These are phyloP conservation scores for Platanthera guangdongensis DNA, from an alignment of 106 monocot species.

Conservation along the genomic window DNA sequence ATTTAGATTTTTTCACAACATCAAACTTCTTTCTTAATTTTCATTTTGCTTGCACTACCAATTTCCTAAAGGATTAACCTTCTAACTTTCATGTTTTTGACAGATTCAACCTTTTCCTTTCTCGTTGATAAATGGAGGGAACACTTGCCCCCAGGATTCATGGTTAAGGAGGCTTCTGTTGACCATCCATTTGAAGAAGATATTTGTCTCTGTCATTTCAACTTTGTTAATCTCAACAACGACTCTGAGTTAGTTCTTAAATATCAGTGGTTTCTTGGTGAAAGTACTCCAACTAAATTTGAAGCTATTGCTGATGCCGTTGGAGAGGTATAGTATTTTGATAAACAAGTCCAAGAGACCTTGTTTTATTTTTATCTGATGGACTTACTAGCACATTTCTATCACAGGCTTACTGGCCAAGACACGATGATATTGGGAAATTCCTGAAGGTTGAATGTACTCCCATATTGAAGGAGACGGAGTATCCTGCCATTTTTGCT, in stretches of 20 bases:
- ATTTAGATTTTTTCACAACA: not conserved
- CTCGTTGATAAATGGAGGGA: slow-evolving; percentile 79
- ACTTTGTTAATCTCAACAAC: slow-evolving; percentile 36
- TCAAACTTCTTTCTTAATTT: not conserved
- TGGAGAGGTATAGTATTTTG: slow-evolving; percentile 35
- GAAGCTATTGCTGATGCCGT: slow-evolving; percentile 53
- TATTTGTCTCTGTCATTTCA: slow-evolving; percentile 80
- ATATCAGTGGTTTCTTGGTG: slow-evolving; percentile 89
- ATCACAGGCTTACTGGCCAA: slow-evolving; percentile 83
- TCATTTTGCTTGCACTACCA: not conserved
- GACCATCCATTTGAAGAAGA: slow-evolving; percentile 94
- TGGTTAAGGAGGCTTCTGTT: slow-evolving; percentile 61
- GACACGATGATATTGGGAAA: slow-evolving; percentile 63
- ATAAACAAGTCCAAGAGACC: no score
- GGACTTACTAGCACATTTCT: not conserved
- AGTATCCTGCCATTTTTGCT: slow-evolving; percentile 74
- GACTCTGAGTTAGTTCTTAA: slow-evolving; percentile 52
- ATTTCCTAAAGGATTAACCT: not conserved
- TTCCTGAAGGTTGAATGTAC: slow-evolving; percentile 89
- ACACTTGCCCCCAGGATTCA: slow-evolving; percentile 59
- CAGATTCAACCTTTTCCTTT: slow-evolving; percentile 92
- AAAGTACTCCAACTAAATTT: slow-evolving; percentile 59
- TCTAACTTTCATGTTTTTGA: not conserved
- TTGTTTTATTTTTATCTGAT: not conserved
- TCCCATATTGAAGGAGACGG: slow-evolving; percentile 42